Conservation (phyloP, 2,329 filamentous ascomycete genomes). For the Fusarium sp. region DNA sequence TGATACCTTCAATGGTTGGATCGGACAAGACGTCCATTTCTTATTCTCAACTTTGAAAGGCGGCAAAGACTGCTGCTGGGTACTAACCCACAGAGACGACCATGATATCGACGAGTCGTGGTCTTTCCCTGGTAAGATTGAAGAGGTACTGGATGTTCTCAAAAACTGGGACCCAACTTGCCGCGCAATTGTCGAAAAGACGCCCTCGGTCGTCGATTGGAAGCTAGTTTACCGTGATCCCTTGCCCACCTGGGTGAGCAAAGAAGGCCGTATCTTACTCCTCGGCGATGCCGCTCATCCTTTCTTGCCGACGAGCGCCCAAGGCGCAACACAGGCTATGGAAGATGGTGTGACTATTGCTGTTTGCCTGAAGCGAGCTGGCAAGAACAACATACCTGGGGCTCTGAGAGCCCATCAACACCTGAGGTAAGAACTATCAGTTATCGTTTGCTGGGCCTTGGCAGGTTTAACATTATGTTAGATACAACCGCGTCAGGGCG, state of each 20-base stretch:
- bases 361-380: conserved; percentile 22
- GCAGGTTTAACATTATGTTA: background rate
- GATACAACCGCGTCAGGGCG: conserved; percentile 40
- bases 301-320: conserved; percentile 37
- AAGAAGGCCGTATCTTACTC: conserved; percentile 6
- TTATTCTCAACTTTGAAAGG: conserved; percentile 68
- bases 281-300: conserved; percentile 42
- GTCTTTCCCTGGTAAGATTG: conserved; percentile 38
- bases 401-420: conserved; percentile 34
- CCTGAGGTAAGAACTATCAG: conserved; percentile 14
- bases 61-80: conserved; percentile 64
- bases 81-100: conserved; percentile 62
- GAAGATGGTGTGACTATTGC: conserved; percentile 36
- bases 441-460: too few relatives aligned
- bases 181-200: conserved; percentile 41
- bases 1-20: conserved; percentile 71
- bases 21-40: conserved; percentile 57
- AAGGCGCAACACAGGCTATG: conserved; percentile 41
- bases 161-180: conserved; percentile 30
- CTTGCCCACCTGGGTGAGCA: conserved; percentile 32
- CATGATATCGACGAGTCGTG: conserved; percentile 42
- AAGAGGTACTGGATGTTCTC: conserved; percentile 30
- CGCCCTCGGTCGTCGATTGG: conserved; percentile 29
- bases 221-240: conserved; percentile 41
- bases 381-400: conserved; percentile 25